These are phyloP conservation scores for Phlebiopsis gigantea DNA, from an alignment of 768 basidiomycete species.

Conservation along the genomic window DNA sequence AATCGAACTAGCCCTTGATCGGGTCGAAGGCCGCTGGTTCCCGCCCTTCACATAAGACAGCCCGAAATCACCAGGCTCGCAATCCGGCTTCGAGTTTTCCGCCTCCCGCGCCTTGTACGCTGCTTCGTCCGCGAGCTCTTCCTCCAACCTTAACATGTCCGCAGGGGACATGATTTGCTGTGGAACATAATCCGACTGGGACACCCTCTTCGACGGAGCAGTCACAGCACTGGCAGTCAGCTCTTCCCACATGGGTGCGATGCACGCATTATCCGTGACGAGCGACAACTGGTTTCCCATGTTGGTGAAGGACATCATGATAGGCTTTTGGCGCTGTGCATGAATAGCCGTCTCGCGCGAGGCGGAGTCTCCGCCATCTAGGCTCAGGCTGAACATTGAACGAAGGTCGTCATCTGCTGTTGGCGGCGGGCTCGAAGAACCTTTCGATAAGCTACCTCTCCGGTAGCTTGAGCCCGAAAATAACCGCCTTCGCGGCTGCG, in stretches of 20 bases:
- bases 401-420: constrained; percentile 47
- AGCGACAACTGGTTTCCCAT: constrained; percentile 21
- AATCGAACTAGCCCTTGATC: constrained; percentile 15
- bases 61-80: constrained; percentile 20
- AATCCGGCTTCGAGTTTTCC: constrained; percentile 17
- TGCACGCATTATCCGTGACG: constrained; percentile 26
- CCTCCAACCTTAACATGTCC: constrained; percentile 58
- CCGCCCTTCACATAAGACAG: constrained; percentile 12
- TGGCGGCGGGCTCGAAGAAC: constrained; percentile 23
- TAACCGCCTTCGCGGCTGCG: constrained; percentile 45
- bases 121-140: constrained; percentile 33
- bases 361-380: constrained; percentile 16
- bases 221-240: background rate
- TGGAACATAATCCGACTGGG: constrained; percentile 45
- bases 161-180: constrained; percentile 66
- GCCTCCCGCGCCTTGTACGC: constrained; percentile 7
- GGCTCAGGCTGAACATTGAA: constrained; percentile 44
- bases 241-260: constrained; percentile 37
- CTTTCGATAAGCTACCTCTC: constrained; percentile 46
- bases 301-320: constrained; percentile 23
- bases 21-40: background rate
- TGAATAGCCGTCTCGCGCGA: background rate
- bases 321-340: constrained; percentile 12
- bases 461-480: constrained; percentile 55
- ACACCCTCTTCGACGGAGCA: constrained; percentile 29